phyloP scores from a whole-genome alignment of 23 red algal genomes.

The Gracilaria gracilis region DNA sequence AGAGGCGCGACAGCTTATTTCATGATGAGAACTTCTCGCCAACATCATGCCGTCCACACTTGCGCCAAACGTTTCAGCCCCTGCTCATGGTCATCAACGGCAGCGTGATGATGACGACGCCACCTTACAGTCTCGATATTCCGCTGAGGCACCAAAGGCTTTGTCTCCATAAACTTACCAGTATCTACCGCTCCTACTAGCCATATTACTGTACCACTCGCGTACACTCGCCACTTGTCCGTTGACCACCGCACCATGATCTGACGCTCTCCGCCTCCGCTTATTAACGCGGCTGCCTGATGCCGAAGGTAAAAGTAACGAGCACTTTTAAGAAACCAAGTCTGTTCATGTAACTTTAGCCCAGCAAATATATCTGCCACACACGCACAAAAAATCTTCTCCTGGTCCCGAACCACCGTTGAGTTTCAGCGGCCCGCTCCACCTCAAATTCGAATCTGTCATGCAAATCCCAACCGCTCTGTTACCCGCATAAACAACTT shows the following conservation, averaged over 20 bases:
- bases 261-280: not conserved
- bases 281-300: not conserved
- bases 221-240: conserved; percentile 2
- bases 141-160: not conserved
- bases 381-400: not conserved
- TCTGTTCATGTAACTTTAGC: no score
- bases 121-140: not conserved
- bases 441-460: not conserved
- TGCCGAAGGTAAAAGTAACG: not conserved
- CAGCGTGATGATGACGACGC: not conserved
- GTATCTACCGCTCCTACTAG: no score
- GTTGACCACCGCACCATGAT: not conserved
- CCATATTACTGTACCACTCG: no score
- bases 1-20: not conserved
- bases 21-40: no score
- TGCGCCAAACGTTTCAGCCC: no score
- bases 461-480: not conserved
- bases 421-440: not conserved
- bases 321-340: not conserved
- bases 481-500: no score
- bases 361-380: no score
- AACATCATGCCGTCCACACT: no score
- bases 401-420: not conserved
- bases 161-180: no score
- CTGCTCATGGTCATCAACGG: no score